Conservation (phyloP, 352 stramenopile species). For the Thraustochytrium aureum region DNA sequence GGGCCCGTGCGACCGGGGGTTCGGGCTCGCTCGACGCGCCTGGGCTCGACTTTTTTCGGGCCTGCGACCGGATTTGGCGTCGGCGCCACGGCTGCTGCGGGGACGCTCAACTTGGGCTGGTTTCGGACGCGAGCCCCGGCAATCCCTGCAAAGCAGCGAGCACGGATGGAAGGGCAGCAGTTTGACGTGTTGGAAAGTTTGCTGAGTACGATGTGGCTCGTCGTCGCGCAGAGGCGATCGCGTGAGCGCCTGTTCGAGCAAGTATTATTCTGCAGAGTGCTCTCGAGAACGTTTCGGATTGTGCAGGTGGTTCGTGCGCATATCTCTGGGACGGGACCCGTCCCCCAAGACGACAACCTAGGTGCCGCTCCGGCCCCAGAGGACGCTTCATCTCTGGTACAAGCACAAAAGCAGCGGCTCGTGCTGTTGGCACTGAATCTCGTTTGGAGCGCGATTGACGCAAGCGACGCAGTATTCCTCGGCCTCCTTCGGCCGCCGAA, state of each 20-base stretch:
- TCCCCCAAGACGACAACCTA: neutral
- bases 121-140: neutral
- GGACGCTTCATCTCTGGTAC: neutral
- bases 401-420: neutral
- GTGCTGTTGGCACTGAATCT: conserved; percentile 17
- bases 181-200: neutral
- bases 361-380: neutral
- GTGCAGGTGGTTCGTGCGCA: neutral
- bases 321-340: neutral
- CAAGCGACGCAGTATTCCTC: neutral
- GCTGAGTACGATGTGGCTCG: conserved; percentile 18
- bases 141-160: neutral
- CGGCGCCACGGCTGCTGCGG: neutral
- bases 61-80: neutral
- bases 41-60: neutral
- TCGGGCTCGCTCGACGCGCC: no score
- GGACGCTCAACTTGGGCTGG: neutral
- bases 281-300: neutral
- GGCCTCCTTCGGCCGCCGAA: neutral
- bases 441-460: conserved; percentile 14
- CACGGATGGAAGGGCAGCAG: neutral
- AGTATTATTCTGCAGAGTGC: conserved; percentile 1
- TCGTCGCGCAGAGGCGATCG: neutral
- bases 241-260: conserved; percentile 9
- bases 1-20: no score